A percentile compares a stretch with the other conserved stretches of the same genome.
phyloP scores from a whole-genome alignment of 129 eudicot genomes.

The Calendula officinalis region DNA sequence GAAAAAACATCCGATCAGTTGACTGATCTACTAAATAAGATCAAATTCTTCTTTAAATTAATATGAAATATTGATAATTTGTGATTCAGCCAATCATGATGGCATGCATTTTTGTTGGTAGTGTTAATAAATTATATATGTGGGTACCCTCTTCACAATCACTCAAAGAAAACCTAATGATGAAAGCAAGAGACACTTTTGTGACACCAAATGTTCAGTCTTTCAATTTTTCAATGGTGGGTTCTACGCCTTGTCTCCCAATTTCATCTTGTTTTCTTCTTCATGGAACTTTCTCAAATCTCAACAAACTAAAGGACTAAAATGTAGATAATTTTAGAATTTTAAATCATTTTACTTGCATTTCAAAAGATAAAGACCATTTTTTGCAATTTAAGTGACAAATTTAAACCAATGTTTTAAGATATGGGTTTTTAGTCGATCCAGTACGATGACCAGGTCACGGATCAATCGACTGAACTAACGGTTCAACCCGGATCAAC shows the following conservation, averaged over 20 bases:
- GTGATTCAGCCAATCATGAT: conserved; percentile 19
- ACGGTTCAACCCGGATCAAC: no score
- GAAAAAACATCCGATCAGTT: no score
- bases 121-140: conserved; percentile 7
- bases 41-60: no score
- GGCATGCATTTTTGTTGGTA: conserved; percentile 29
- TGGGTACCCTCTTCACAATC: conserved; percentile 28
- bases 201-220: conserved; percentile 22
- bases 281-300: conserved; percentile 23
- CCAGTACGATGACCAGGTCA: no score
- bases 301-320: background rate
- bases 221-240: conserved; percentile 35
- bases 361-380: background rate
- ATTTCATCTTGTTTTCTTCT: conserved; percentile 27
- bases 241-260: conserved; percentile 36
- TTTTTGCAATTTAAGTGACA: no score
- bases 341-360: background rate
- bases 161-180: conserved; percentile 32
- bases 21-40: no score
- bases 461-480: no score
- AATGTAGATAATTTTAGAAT: background rate
- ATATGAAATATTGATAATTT: conserved; percentile 2
- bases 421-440: no score
- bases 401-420: no score
- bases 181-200: conserved; percentile 36